These are phyloP conservation scores for Ochetophila trinervis DNA, from an alignment of 306 rosid genomes.

Conservation along the genomic window DNA sequence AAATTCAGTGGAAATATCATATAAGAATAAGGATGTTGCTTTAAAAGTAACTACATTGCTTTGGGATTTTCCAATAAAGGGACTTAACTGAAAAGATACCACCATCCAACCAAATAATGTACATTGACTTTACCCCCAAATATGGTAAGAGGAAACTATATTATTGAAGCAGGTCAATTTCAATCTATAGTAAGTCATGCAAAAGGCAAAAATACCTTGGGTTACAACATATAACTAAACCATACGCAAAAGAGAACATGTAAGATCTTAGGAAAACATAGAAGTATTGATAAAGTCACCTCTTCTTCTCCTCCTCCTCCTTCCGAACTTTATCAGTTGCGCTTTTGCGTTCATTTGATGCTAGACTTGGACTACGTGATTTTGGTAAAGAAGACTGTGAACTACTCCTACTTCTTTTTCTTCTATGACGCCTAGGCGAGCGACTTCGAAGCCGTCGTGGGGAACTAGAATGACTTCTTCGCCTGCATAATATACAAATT, in stretches of 20 bases:
- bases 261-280: neutral
- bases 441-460: constrained; percentile 37
- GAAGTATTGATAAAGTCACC: neutral
- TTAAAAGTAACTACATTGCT: too few species aligned
- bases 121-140: neutral
- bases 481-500: constrained; percentile 22
- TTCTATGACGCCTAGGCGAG: constrained; percentile 41
- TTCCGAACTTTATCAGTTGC: constrained; percentile 44
- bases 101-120: too few species aligned
- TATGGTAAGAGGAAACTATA: neutral
- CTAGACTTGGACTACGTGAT: constrained; percentile 46
- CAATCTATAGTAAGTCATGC: neutral
- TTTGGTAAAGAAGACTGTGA: constrained; percentile 53
- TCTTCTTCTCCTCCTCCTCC: constrained; percentile 56
- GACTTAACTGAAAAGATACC: too few species aligned
- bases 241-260: neutral
- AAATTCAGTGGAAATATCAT: too few species aligned
- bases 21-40: too few species aligned
- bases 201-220: neutral
- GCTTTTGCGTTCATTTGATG: constrained; percentile 34
- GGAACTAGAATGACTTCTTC: constrained; percentile 36
- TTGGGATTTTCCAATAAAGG: too few species aligned
- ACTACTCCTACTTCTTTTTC: constrained; percentile 35
- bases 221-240: neutral
- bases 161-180: too few species aligned